Conservation (phyloP, 2,329 filamentous ascomycete genomes). For the Rhynchosporium secalis region DNA sequence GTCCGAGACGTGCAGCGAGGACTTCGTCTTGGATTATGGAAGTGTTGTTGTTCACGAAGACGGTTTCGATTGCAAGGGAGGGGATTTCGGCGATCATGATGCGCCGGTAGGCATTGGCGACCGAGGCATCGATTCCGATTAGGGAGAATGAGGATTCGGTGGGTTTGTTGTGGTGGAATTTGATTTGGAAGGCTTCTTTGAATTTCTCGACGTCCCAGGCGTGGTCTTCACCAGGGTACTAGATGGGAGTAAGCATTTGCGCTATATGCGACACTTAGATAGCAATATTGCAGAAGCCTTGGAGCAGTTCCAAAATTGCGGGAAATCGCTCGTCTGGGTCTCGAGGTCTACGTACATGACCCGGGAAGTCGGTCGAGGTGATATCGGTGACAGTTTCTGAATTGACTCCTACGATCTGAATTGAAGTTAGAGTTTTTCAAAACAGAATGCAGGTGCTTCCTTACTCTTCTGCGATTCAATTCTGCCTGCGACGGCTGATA, state of each 20-base stretch:
- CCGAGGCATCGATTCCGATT: slow-evolving; percentile 84
- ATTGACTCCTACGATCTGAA: slow-evolving; percentile 80
- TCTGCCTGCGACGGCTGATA: slow-evolving; percentile 54
- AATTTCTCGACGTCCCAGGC: slow-evolving; percentile 77
- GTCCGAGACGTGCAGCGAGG: slow-evolving; percentile 82
- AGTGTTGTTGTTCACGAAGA: slow-evolving; percentile 94
- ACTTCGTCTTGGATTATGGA: slow-evolving; percentile 98
- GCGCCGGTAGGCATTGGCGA: slow-evolving; percentile 96
- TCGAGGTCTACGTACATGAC: slow-evolving; percentile 26
- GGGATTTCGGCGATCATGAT: slow-evolving; percentile 95
- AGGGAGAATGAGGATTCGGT: slow-evolving; percentile 86
- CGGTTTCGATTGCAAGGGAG: slow-evolving; percentile 88
- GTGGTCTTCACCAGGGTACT: slow-evolving; percentile 74
- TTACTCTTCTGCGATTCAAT: slow-evolving; percentile 61
- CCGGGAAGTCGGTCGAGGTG: slow-evolving; percentile 86
- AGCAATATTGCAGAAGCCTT: background rate
- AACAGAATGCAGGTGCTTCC: slow-evolving; percentile 20
- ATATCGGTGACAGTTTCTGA: slow-evolving; percentile 88
- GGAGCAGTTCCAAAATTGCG: background rate
- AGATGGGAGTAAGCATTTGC: slow-evolving; percentile 1
- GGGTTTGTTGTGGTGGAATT: slow-evolving; percentile 81
- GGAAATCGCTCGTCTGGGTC: background rate
- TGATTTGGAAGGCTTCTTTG: slow-evolving; percentile 65
- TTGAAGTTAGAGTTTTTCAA: background rate
- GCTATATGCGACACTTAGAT: too few relatives aligned